These are phyloP conservation scores for Akanthomyces lecanii DNA, from an alignment of 2,329 filamentous ascomycete genomes.

Conservation along the genomic window DNA sequence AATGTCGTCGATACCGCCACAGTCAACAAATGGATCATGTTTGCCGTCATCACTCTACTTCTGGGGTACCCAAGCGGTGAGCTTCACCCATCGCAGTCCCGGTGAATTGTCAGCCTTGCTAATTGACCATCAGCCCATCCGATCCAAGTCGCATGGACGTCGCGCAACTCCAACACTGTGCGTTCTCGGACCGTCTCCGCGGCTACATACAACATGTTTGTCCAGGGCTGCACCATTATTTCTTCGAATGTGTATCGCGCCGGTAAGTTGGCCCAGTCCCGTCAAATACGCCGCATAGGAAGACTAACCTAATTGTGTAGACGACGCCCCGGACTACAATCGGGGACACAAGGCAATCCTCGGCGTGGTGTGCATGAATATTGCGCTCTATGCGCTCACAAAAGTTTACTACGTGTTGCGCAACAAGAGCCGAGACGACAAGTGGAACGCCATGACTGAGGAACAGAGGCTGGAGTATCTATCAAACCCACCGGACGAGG, in stretches of 20 bases:
- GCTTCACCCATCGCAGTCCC: background rate
- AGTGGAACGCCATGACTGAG: slow-evolving; percentile 45
- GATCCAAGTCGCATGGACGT: slow-evolving; percentile 53
- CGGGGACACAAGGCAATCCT: slow-evolving; percentile 49
- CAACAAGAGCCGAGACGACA: slow-evolving; percentile 41
- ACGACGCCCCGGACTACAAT: slow-evolving; percentile 29
- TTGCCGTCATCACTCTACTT: slow-evolving; percentile 31
- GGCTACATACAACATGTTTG: slow-evolving; percentile 51
- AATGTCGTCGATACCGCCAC: slow-evolving; percentile 25
- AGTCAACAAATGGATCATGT: slow-evolving; percentile 32
- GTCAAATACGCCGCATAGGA: background rate
- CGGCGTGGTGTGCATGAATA: slow-evolving; percentile 43
- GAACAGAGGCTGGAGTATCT: slow-evolving; percentile 34
- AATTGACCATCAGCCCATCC: slow-evolving; percentile 36
- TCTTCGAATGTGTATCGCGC: slow-evolving; percentile 26
- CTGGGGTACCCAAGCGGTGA: slow-evolving; percentile 32
- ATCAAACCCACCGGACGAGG: slow-evolving; percentile 37
- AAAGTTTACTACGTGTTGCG: slow-evolving; percentile 50
- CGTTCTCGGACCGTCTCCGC: slow-evolving; percentile 54
- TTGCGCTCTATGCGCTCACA: slow-evolving; percentile 43
- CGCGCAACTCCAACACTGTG: slow-evolving; percentile 55
- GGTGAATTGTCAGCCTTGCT: background rate
- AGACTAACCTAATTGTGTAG: slow-evolving; percentile 10
- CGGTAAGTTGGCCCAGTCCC: slow-evolving; percentile 21
- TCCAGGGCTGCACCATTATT: slow-evolving; percentile 33